Base-by-base conservation (phyloP, 1,284 basidiomycete species). In the Tylopilus sp. region DNA sequence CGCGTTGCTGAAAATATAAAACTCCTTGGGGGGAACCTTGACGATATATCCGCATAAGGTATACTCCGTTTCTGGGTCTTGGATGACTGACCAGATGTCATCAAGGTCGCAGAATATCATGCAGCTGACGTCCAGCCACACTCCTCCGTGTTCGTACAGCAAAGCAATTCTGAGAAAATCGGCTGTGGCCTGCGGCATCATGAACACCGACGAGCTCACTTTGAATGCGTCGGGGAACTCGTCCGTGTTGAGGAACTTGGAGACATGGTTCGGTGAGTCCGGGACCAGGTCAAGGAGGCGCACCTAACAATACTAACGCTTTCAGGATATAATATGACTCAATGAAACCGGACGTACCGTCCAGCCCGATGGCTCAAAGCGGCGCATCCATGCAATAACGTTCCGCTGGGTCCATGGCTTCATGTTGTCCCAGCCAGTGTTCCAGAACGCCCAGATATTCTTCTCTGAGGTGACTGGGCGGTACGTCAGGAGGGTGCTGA, bases 81-180 rank as follows among this genome's bases (percentile, higher is more conserved):
- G 55, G 41, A 64, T 51, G 12, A 57, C 33, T 15, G 32, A n/a
- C 63, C 63, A 65, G 29, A 65, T 58, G 8, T 58, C 62, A 49
- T 64, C 56, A 44, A 65, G 29, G 56, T 64, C 52, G 26, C 63
- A 54, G 54, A 65, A 65, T 36, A 65, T 52, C 64, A 65, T 65
- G n/a, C 64, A 65, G 19, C 57, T 8, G 44, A 65, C 64, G 19
- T 65, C 64, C 44, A 65, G 63, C 64, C 64, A 65, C 32, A 65
- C 29, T 4, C 64, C 64, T 44, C 63, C 64, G 38, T 51, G 65
- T 51, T 65, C 53, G 32, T 65, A 65, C 6, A 65, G 51, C 7
- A 65, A 53, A 15, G 57, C 64, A 32, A 65, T 57, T 44, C 64
- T 58, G 53, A 65, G 53, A 22, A 65, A 63, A 47, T 65, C 63